Evolutionary conservation across 2,329 filamentous ascomycete species (phyloP), one percentile per base, ranked within the genome.

Genomic region (Fusarium armeniacum): DNA sequence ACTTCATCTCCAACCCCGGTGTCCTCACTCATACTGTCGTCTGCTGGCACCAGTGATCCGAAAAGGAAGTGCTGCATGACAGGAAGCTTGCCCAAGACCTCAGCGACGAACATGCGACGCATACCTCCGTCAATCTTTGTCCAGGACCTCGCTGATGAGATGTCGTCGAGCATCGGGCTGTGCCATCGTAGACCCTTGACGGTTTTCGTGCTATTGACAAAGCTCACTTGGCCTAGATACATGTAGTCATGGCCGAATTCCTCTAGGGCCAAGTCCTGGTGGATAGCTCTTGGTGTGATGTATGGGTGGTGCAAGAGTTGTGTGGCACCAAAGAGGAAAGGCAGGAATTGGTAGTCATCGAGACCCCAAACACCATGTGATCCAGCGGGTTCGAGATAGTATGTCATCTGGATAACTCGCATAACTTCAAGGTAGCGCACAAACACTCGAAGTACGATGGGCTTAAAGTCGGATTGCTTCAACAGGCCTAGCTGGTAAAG

Each of bases 61-160:
- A 99, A 99, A 57, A 99, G 77, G 74, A 99, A 99, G 79, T 99
- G 97, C 81, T 99, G 96, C 94, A 98, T 98, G 44, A 99, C 95
- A 1, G 96, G 96, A 58, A 99, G 79, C 80, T 99, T 99, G 33
- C 92, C 90, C 53, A 99, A 81, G 1, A 99, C 95, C 80, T 99
- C 96, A 41, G 91, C 92, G 53, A 95, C 86, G 77, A 98, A 98
- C 97, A 99, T 99, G 72, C 93, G 92, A 65, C 93, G 88, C 97
- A 99, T 98, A 9, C 96, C 96, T 28, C 86, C 91, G 78, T 98
- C 94, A 51, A 99, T 92, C 84, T 99, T 99, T 70, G 81, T 83
- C 96, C 96, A 99, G 40, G 86, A 92, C 78, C 93, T 94, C 18
- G 95, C 92, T 2, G 93, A 90, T 5, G 92, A 96, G 70, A 99